These are phyloP conservation scores for Lentinula novae-zelandiae DNA, from an alignment of 1,284 basidiomycete species.

Conservation along the genomic window DNA sequence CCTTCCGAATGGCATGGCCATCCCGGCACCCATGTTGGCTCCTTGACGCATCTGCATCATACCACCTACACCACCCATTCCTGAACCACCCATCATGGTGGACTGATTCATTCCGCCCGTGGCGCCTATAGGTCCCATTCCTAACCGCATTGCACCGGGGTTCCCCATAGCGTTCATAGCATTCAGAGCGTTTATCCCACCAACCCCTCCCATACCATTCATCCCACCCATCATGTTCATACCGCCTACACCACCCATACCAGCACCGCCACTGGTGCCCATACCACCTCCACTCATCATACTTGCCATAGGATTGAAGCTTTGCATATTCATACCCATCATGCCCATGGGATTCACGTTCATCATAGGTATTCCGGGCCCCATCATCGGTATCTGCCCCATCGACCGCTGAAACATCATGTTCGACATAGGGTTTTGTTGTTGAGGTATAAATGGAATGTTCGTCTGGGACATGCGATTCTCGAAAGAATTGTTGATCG, in stretches of 20 bases:
- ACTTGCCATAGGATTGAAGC: conserved; percentile 26
- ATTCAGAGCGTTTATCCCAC: conserved; percentile 24
- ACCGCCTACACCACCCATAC: conserved; percentile 20
- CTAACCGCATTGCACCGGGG: conserved; percentile 18
- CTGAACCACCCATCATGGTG: conserved; percentile 28
- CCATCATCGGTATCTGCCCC: conserved; percentile 45
- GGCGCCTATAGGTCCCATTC: conserved; percentile 28
- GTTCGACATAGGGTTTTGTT: conserved; percentile 43
- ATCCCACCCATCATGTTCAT: conserved; percentile 29
- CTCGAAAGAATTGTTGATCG: conserved; percentile 19
- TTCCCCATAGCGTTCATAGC: conserved; percentile 14
- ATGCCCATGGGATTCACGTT: conserved; percentile 34
- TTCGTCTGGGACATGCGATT: conserved; percentile 24
- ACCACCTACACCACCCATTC: conserved; percentile 22
- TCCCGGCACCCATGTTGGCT: conserved; percentile 25
- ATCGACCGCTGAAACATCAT: conserved; percentile 56
- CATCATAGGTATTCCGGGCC: conserved; percentile 21
- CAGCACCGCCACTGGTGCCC: conserved; percentile 34
- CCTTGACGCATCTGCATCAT: conserved; percentile 29
- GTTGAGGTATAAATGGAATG: conserved; percentile 29
- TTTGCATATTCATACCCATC: conserved; percentile 24
- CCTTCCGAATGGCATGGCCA: conserved; percentile 23
- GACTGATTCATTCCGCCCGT: conserved; percentile 16
- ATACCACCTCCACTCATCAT: conserved; percentile 34
- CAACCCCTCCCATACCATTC: conserved; percentile 29